These are phyloP conservation scores for Fennellomyces sp. DNA, from an alignment of 371 early-diverging fungal genomes.

Conservation along the genomic window DNA sequence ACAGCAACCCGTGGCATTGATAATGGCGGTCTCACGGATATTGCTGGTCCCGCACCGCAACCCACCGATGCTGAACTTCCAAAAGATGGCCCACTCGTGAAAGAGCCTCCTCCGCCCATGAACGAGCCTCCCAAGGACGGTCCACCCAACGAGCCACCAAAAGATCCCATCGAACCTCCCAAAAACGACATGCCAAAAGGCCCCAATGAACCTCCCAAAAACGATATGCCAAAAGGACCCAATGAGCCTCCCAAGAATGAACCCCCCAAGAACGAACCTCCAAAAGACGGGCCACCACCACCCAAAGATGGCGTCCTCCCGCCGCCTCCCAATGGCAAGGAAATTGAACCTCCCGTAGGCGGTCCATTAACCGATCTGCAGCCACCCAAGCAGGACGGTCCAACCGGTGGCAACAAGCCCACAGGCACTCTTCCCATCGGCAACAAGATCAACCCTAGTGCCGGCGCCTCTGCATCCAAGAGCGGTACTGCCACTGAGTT, in stretches of 20 bases:
- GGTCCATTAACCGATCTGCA: too few species aligned
- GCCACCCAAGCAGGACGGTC: too few species aligned
- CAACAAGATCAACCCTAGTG: neutral
- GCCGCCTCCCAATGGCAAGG: neutral
- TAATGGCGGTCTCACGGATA: slow-evolving; percentile 9
- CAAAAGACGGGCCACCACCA: neutral
- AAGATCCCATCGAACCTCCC: too few species aligned
- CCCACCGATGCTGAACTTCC: slow-evolving; percentile 1
- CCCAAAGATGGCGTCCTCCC: neutral
- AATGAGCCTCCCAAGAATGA: neutral
- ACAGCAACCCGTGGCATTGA: slow-evolving; percentile 2
- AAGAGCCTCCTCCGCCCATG: neutral
- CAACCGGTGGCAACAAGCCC: too few species aligned
- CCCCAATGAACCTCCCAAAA: too few species aligned
- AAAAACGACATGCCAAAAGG: too few species aligned
- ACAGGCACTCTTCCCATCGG: neutral
- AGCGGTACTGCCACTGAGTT: slow-evolving; percentile 17
- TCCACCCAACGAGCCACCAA: too few species aligned
- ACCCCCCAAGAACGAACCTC: neutral
- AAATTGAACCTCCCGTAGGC: too few species aligned
- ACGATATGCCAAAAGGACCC: too few species aligned
- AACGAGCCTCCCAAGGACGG: neutral
- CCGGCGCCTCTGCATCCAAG: neutral
- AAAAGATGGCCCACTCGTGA: neutral
- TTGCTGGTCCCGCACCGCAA: neutral